Conservation (phyloP, 352 stramenopile genomes). For the Phytopythium delawarense region DNA sequence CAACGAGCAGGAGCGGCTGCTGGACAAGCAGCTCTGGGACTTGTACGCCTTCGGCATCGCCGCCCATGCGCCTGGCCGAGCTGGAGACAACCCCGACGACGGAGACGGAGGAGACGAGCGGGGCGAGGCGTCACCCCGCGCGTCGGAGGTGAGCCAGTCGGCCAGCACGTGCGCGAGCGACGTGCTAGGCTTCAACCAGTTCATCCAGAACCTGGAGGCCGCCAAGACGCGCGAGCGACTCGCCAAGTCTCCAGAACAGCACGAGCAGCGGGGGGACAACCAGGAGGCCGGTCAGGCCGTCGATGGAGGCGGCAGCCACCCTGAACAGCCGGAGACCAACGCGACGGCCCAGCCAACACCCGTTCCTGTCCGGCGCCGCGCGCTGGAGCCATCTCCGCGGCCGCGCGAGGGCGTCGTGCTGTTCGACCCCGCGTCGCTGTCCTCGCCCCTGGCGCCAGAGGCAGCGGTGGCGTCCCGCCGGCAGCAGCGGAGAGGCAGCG, state of each 20-base stretch:
- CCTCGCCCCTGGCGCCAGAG: neutral
- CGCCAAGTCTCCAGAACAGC: constrained; percentile 7
- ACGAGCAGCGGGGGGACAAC: constrained; percentile 1
- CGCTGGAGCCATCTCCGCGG: neutral
- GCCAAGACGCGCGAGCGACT: constrained; percentile 13
- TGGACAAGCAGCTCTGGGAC: constrained; percentile 59
- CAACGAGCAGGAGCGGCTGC: constrained; percentile 22
- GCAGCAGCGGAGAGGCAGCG: neutral
- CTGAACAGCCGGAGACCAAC: constrained; percentile 2
- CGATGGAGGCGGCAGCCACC: neutral
- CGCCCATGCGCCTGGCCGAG: constrained; percentile 14
- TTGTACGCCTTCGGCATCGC: constrained; percentile 57
- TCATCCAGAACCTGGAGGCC: constrained; percentile 61
- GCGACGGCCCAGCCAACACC: constrained; percentile 7
- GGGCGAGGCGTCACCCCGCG: no score
- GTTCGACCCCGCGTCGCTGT: constrained; percentile 41
- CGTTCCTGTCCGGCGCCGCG: neutral
- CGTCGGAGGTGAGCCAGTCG: constrained; percentile 22
- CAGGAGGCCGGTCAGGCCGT: neutral
- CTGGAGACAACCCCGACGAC: neutral
- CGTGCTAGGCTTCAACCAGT: constrained; percentile 54
- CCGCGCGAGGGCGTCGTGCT: constrained; percentile 29
- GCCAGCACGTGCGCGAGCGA: constrained; percentile 56
- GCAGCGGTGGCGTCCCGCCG: neutral
- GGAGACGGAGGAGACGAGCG: neutral